Evolutionary conservation across 768 basidiomycete genomes (phyloP), one percentile per base, ranked within the genome.

Genomic region (Lentinula edodes): DNA sequence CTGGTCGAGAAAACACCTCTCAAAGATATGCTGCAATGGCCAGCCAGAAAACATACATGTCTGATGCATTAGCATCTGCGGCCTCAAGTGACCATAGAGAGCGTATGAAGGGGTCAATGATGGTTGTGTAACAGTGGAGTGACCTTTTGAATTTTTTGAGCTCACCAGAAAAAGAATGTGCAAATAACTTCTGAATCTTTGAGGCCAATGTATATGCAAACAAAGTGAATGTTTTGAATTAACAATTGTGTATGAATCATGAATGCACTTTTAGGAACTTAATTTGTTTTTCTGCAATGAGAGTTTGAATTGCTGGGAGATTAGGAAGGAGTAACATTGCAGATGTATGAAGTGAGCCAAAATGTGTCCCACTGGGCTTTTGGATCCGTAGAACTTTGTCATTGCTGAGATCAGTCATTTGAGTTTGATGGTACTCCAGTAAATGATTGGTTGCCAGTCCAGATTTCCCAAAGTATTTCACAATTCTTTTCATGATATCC

Each of bases 61-160:
- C 69, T 16, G 69, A 61, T 45, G 61, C 61, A 51, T 61, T 61
- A 0, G 65, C 61, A 16, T 56, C 35, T 12, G 68, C 59, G n/a
- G 69, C 62, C 61, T 70, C 70, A 7, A 71, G 58, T n/a, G 69
- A 71, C 70, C 70, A 71, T 10, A 71, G 59, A 6, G 69, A 65
- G 0, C 64, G 55, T 34, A 64, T 62, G n/a, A 71, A 36, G 12
- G 68, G 68, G 2, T 60, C 61, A 51, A 69, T 23, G 23, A 23
- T 23, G 23, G 23, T 23, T 61, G 62, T 65, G 53, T 71, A 71
- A 41, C 60, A 54, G 10, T 63, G 42, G n/a, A 68, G 15, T 38
- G 50, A 51, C 43, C n/a, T 36, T 38, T 42, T 65, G 60, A 43
- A 66, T 64, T 54, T 56, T 32, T 16, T 45, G 28, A 39, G 48